Evolutionary conservation across 2,329 filamentous ascomycete species (phyloP).

Genomic region (Fusarium sulawesiense): DNA sequence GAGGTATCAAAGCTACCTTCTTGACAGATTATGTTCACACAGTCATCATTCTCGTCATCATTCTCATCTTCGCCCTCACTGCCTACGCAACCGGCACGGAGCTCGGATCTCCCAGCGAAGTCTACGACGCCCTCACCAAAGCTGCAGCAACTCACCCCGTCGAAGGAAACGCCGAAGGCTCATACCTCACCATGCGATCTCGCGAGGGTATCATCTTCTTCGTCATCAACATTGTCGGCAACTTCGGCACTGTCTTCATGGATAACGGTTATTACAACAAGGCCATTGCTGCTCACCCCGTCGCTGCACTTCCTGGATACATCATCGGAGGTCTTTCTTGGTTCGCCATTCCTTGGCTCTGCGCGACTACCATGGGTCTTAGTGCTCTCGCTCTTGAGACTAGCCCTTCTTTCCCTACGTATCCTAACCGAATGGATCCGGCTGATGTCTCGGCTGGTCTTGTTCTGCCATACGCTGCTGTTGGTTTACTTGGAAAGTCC

Average conservation of each 20-base stretch:
- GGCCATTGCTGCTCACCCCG: conserved; percentile 87
- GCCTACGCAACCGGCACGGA: conserved; percentile 79
- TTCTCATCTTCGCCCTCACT: conserved; percentile 85
- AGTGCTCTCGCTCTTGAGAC: conserved; percentile 80
- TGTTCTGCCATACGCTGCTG: conserved; percentile 85
- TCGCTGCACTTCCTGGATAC: conserved; percentile 88
- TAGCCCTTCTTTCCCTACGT: conserved; percentile 49
- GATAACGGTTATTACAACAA: conserved; percentile 94
- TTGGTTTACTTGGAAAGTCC: conserved; percentile 74
- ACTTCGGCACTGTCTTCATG: conserved; percentile 86
- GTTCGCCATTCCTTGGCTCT: conserved; percentile 94
- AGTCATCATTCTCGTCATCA: conserved; percentile 84
- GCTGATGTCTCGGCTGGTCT: conserved; percentile 83
- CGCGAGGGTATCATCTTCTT: conserved; percentile 86
- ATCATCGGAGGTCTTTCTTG: conserved; percentile 87
- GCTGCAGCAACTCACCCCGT: conserved; percentile 79
- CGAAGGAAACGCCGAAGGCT: conserved; percentile 81
- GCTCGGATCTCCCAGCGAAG: conserved; percentile 78
- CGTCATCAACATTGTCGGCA: conserved; percentile 86
- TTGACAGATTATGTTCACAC: conserved; percentile 87
- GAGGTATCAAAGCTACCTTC: conserved; percentile 88
- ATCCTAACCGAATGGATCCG: conserved; percentile 59
- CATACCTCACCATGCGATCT: conserved; percentile 84
- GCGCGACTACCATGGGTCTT: conserved; percentile 88
- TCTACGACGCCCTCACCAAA: conserved; percentile 81